A percentile compares a stretch with the other conserved stretches of the same genome.
Conservation (phyloP, 1,139 yeast species). For the Magnusiomyces magnusii region DNA sequence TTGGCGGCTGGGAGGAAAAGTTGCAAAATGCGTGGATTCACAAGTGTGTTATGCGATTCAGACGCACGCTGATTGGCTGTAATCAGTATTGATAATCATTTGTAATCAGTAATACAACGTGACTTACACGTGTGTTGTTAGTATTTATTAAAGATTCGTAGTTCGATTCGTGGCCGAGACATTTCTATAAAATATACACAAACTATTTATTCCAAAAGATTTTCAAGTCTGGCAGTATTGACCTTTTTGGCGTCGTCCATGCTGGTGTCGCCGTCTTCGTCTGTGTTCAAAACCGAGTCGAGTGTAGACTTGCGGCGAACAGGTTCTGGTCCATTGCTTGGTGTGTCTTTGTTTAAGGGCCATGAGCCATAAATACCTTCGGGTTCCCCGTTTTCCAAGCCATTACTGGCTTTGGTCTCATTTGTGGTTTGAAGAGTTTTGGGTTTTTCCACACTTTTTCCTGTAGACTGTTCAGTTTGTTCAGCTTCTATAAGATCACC, state of each 20-base stretch:
- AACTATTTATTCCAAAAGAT: neutral
- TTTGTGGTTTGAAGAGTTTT: neutral
- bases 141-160: no score
- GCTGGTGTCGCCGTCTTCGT: neutral
- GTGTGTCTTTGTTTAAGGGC: neutral
- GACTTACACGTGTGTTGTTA: neutral
- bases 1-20: neutral
- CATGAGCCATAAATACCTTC: neutral
- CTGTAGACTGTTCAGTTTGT: neutral
- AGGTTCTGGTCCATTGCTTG: neutral
- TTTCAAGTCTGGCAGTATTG: neutral
- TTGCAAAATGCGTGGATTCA: neutral
- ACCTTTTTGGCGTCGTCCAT: slow-evolving; percentile 7
- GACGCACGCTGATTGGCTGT: neutral
- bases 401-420: neutral
- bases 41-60: neutral
- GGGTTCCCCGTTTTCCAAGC: neutral
- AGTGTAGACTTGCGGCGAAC: neutral
- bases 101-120: neutral
- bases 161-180: neutral
- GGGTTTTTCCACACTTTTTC: neutral
- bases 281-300: neutral
- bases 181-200: neutral
- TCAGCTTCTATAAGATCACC: slow-evolving; percentile 6
- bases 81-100: no score